phyloP scores from a whole-genome alignment of 1,284 basidiomycete species.

The Anthracocystis panici-leucophaei region DNA sequence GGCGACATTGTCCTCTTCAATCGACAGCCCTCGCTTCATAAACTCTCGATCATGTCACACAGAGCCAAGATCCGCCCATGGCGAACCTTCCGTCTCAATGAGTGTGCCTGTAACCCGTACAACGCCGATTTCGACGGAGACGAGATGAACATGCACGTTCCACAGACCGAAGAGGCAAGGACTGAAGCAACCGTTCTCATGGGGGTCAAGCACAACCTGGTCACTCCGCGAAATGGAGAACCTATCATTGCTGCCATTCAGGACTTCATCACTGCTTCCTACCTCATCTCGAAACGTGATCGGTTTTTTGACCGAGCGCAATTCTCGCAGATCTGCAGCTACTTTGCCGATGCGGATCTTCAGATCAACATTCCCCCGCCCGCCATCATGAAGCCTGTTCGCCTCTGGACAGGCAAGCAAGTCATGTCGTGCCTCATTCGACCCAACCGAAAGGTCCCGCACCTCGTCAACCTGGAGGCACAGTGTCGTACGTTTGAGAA shows the following conservation, averaged over 20 bases:
- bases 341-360: constrained; percentile 88
- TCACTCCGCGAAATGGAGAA: constrained; percentile 73
- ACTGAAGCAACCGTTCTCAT: constrained; percentile 98
- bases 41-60: constrained; percentile 90
- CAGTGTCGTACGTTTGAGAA: constrained; percentile 95
- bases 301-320: constrained; percentile 93
- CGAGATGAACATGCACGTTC: constrained; percentile 99
- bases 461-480: constrained; percentile 89
- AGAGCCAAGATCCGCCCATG: constrained; percentile 95
- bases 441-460: constrained; percentile 84
- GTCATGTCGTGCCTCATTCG: constrained; percentile 96
- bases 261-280: constrained; percentile 76
- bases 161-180: constrained; percentile 97
- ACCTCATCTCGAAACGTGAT: constrained; percentile 91
- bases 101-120: constrained; percentile 99
- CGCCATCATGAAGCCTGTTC: constrained; percentile 89
- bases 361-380: constrained; percentile 97
- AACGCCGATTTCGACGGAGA: constrained; percentile 99
- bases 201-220: constrained; percentile 97
- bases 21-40: constrained; percentile 95
- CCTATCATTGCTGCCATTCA: constrained; percentile 69
- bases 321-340: constrained; percentile 96
- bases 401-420: constrained; percentile 98
- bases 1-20: constrained; percentile 99
- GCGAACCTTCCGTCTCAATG: constrained; percentile 96